phyloP scores from a whole-genome alignment of 129 eudicot genomes.

The Tanacetum coccineum region DNA sequence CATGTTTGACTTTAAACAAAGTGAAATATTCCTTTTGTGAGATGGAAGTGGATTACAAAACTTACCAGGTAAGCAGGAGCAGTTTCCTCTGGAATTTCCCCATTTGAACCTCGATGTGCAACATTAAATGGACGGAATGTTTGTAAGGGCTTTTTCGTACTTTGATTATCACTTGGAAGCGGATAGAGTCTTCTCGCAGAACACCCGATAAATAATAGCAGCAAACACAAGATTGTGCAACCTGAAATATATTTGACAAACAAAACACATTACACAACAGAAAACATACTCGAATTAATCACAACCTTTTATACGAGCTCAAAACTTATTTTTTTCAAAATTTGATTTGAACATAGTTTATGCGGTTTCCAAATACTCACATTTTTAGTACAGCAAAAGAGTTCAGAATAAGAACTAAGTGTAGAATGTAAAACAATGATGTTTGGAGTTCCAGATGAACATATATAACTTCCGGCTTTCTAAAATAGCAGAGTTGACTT shows the following conservation, averaged over 20 bases:
- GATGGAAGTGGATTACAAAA: neutral
- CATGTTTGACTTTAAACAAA: too few species aligned
- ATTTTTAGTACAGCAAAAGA: neutral
- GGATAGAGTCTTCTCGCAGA: constrained; percentile 73
- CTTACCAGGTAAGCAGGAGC: constrained; percentile 76
- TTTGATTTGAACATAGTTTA: neutral
- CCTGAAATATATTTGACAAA: constrained; percentile 36
- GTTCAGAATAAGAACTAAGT: neutral
- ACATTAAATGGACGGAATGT: constrained; percentile 86
- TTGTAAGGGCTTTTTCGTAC: constrained; percentile 60
- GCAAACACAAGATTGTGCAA: constrained; percentile 41
- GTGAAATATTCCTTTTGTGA: too few species aligned
- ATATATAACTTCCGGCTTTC: neutral
- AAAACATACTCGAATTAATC: constrained; percentile 1
- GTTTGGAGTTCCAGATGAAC: neutral
- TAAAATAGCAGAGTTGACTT: constrained; percentile 10
- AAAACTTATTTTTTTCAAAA: neutral
- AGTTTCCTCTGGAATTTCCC: constrained; percentile 92
- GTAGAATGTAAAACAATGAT: neutral
- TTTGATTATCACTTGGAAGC: constrained; percentile 68
- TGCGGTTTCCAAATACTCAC: neutral
- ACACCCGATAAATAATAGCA: constrained; percentile 65
- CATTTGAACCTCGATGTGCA: constrained; percentile 97
- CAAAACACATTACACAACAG: neutral
- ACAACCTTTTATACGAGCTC: neutral